phyloP scores from a whole-genome alignment of 441 rosid species.

The California macrophylla region DNA sequence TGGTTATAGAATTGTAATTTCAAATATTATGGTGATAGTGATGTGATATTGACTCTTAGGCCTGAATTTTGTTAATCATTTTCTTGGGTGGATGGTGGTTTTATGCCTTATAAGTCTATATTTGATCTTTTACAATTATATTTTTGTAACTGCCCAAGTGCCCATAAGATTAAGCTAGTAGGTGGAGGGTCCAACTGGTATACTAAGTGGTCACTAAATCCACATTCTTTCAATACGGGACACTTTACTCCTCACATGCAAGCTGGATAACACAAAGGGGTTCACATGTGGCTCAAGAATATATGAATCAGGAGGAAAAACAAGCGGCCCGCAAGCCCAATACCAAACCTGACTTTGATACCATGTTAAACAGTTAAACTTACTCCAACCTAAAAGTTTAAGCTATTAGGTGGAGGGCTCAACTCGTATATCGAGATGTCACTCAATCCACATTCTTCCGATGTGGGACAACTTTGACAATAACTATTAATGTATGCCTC shows the following conservation, averaged over 20 bases:
- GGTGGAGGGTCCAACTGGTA: neutral
- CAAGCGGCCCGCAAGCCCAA: neutral
- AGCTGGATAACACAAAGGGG: no score
- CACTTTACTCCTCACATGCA: no score
- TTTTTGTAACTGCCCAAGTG: neutral
- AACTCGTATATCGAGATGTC: no score
- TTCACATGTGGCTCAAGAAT: no score
- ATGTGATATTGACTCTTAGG: neutral
- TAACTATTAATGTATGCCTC: neutral
- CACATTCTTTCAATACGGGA: no score
- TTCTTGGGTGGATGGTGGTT: neutral
- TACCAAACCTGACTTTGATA: neutral
- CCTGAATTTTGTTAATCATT: neutral
- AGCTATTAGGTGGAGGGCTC: no score
- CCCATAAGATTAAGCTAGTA: neutral
- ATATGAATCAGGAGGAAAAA: neutral
- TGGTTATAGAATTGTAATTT: neutral
- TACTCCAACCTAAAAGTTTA: no score
- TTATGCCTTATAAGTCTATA: neutral
- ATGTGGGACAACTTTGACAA: no score
- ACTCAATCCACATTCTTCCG: neutral
- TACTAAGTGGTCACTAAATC: no score
- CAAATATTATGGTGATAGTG: neutral
- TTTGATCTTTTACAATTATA: neutral
- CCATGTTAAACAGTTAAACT: no score